Base-by-base conservation (phyloP, 805 yeast species). In the Suhomyces pyralidae region DNA sequence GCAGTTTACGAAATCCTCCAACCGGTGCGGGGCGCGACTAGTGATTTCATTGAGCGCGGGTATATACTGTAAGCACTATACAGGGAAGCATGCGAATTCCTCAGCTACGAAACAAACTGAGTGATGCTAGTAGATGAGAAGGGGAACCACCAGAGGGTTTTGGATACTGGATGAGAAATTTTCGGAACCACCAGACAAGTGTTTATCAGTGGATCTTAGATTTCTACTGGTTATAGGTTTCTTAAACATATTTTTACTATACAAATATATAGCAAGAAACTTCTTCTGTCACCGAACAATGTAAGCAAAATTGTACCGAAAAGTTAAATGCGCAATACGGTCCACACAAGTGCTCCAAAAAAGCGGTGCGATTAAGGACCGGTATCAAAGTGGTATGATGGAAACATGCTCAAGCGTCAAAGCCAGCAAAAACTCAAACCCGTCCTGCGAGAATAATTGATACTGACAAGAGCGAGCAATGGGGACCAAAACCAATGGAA, bases 241-340 rank as follows among this genome's bases (percentile, higher is more conserved):
- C 8, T 24, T 28, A 42, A 12, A 26, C n/a, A 36, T 50, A 19
- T 45, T 42, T 42, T 17, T 22, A 42, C 45, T 24, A 42, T 42
- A 42, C 30, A 42, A 42, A 15, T 47, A 47, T 15, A 36, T 34
- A 38, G 38, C 32, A 36, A 36, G 12, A 15, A 47, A n/a, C 34
- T 14, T n/a, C 30, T 6, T 28, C 48, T 14, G 26, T 24, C 40
- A 40, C 45, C 45, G 20, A 24, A 40, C 49, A 45, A 50, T 36
- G 14, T 20, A 17, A 25, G 52, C 45, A 12, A 38, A 48, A 49
- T 40, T 50, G 52, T 32, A 50, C 48, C 52, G 46, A 38, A 50
- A 45, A 34, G 45, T 25, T 7, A 5, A 14, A 38, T 38, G 43
- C 40, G 36, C 14, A 46, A 19, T 17, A 25, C 42, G 12, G 38